Evolutionary conservation across 106 monocot genomes (phyloP), one percentile per base, ranked within the genome.

Genomic region (Vanilla planifolia): DNA sequence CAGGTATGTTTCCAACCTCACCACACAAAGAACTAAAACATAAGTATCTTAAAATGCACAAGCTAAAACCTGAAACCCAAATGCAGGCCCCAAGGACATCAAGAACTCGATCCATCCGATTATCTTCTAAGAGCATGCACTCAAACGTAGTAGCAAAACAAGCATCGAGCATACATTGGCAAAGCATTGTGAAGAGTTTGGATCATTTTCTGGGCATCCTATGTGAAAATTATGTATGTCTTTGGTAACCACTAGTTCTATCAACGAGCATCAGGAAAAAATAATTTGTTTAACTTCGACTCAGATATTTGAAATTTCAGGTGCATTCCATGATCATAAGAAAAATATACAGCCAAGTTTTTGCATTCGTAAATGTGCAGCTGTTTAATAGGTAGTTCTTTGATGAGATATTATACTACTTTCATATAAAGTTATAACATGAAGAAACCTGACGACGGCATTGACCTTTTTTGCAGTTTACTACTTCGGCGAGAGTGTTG

Each of bases 401-500:
- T n/a, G 8, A 46, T n/a, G n/a, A 24, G 4, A 23, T 48, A 24
- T 25, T 21, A 0, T 0, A 24, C 16, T 50, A 2, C 9, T 50
- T 50, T 26, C 8, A 26, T 50, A 7, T 24, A 5, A 50, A 13
- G 26, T 50, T 50, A 30, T 29, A 32, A 53, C 32, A 2, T 4
- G 32, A 32, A 32, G 8, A 32, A 53, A 32, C 16, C 14, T 3
- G 30, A 4, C 15, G n/a, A 30, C 25, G 32, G 32, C 8, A 33
- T 20, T 57, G 32, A 3, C 1, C 24, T 29, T 55, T 17, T 9
- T 29, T 65, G 44, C 75, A 93, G 98, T 57, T 70, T 98, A 46
- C 73, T 98, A 14, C 88, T 98, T 17, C 78, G 98, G 6, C 73
- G 98, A 40, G 98, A 98, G 71, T 98, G 98, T 69, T 98, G 98